phyloP scores from a whole-genome alignment of 371 early-diverging fungal species.

The Rhizopus stolonifer region DNA sequence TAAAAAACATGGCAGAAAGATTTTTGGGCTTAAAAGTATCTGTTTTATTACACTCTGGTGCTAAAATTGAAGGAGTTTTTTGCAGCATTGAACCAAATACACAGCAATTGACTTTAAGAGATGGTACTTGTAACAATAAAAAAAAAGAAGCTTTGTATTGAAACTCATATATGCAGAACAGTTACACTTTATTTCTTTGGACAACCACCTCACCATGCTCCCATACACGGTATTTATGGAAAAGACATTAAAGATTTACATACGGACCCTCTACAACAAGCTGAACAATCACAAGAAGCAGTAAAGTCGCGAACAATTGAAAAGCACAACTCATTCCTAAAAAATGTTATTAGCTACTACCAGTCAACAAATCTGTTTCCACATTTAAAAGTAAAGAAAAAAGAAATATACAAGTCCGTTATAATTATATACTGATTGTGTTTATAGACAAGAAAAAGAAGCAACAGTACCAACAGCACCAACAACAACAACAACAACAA shows the following conservation, averaged over 20 bases:
- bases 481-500: conserved; percentile 4
- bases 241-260: conserved; percentile 44
- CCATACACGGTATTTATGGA: conserved; percentile 46
- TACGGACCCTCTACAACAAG: background rate
- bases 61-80: conserved; percentile 52
- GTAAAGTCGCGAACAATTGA: too few relatives aligned
- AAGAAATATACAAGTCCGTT: background rate
- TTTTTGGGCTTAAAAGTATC: conserved; percentile 57
- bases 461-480: too few relatives aligned
- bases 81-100: conserved; percentile 51
- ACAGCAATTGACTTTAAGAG: conserved; percentile 54
- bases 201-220: conserved; percentile 32
- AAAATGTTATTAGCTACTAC: too few relatives aligned
- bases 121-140: conserved; percentile 38
- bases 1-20: conserved; percentile 49
- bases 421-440: too few relatives aligned
- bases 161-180: background rate
- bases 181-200: conserved; percentile 36
- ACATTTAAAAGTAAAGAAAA: conserved; percentile 17
- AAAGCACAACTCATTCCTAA: too few relatives aligned
- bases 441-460: conserved; percentile 16
- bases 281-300: background rate
- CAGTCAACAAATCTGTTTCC: background rate
- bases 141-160: background rate
- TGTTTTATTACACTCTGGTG: conserved; percentile 46